Base-by-base conservation (phyloP, 129 eudicot genomes). In the Lactuca saligna region DNA sequence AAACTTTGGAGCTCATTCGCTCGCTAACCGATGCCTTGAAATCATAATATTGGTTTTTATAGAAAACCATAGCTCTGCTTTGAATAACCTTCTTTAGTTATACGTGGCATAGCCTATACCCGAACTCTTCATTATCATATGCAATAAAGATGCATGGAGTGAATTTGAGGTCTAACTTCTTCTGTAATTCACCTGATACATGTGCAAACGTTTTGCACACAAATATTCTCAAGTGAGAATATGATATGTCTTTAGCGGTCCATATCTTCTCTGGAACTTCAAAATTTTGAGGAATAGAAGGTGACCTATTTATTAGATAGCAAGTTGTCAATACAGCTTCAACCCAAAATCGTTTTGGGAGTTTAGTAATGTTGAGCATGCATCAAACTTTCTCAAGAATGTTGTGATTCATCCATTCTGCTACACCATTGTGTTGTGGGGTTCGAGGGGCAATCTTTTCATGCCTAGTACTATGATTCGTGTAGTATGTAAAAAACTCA, bases 101-200 rank as follows among this genome's bases (percentile, higher is more conserved):
- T 15, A 59, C 59, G 17, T 66, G 56, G 16, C 57, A 66, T n/a
- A 13, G 35, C 11, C 33, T 17, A 38, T 48, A 25, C 32, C 57
- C 53, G 32, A 66, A 66, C 6, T 66, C 58, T 41, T n/a, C 31
- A 66, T 66, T 38, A 7, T 33, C 34, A 48, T 66, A 66, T 29
- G 34, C 3, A 7, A 66, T 8, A 11, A 66, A 35, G 14, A 35
- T 41, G 50, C 59, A 66, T 6, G 34, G 11, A 48, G 8, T 48
- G 15, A 29, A 17, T 54, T 54, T 54, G 11, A 17, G 17, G 15
- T 29, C 29, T 25, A 25, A 25, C 29, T 25, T 25, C 29, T 25
- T 25, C 29, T 25, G 29, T 25, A 25, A 25, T 25, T 25, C 29
- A 25, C 29, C 1, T 0, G 1, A 25, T 25, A 25, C 29, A 25